Evolutionary conservation across 140 eudicot genomes (phyloP).

Genomic region (Flaveria floridana): DNA sequence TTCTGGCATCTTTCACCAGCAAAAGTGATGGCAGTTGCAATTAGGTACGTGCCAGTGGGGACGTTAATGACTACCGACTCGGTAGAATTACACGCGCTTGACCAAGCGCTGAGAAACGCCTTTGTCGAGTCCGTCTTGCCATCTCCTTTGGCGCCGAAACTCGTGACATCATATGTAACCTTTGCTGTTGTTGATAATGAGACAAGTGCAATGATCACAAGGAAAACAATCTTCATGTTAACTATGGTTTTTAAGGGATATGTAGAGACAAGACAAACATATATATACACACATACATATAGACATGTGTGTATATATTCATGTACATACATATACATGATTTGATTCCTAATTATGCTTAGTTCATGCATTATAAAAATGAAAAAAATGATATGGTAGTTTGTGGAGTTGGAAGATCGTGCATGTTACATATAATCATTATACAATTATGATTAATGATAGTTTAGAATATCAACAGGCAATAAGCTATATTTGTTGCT

Average conservation of each 20-base stretch:
- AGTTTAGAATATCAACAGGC: not conserved
- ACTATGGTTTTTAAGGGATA: constrained; percentile 7
- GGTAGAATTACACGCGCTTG: constrained; percentile 34
- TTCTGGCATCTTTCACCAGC: constrained; percentile 37
- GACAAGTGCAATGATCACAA: constrained; percentile 16
- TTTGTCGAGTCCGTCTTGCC: constrained; percentile 33
- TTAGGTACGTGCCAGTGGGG: constrained; percentile 40
- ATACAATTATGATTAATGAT: not conserved
- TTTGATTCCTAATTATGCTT: constrained; percentile 12
- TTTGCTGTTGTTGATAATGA: constrained; percentile 28
- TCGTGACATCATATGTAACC: constrained; percentile 32
- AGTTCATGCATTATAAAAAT: constrained; percentile 17
- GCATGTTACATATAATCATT: constrained; percentile 10
- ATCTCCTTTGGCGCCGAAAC: constrained; percentile 32
- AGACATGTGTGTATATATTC: not conserved
- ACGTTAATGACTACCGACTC: constrained; percentile 37
- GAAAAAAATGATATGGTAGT: constrained; percentile 5
- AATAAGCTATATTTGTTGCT: constrained; percentile 1
- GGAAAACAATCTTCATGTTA: constrained; percentile 23
- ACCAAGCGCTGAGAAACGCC: constrained; percentile 45
- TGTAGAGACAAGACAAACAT: not conserved
- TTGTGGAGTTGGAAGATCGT: constrained; percentile 20
- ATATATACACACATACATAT: too few relatives aligned
- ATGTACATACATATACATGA: not conserved
- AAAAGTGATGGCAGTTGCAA: constrained; percentile 32